phyloP scores from a whole-genome alignment of 768 basidiomycete genomes.

The Crassisporium funariophilum region DNA sequence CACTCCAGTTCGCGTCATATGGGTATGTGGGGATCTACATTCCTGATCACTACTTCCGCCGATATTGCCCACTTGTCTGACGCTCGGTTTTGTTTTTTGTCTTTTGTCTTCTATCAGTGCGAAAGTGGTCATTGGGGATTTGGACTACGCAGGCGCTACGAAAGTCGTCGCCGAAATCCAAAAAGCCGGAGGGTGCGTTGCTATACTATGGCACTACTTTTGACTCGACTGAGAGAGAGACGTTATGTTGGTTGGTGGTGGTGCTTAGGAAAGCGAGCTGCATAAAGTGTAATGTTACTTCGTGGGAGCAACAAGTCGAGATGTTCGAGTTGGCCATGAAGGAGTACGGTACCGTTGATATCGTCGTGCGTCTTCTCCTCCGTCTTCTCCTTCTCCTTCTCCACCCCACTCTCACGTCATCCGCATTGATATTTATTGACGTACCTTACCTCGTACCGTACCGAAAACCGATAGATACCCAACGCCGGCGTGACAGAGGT shows the following conservation, averaged over 20 bases:
- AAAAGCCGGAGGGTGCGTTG: slow-evolving; percentile 44
- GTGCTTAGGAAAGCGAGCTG: slow-evolving; percentile 41
- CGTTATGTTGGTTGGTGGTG: too few species aligned
- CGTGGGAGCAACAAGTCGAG: slow-evolving; percentile 55
- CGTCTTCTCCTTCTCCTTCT: background rate
- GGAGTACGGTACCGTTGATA: slow-evolving; percentile 50
- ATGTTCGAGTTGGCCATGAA: slow-evolving; percentile 52
- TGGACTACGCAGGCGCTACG: slow-evolving; percentile 42
- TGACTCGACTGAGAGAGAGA: too few species aligned
- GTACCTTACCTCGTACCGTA: too few species aligned
- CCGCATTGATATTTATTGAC: too few species aligned
- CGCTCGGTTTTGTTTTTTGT: background rate
- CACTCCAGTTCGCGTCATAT: slow-evolving; percentile 50
- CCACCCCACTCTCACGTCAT: too few species aligned
- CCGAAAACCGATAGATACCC: slow-evolving; percentile 35
- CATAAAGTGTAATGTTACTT: slow-evolving; percentile 50
- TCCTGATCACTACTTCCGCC: too few species aligned
- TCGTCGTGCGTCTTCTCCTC: slow-evolving; percentile 43
- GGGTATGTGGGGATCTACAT: too few species aligned
- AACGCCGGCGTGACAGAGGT: slow-evolving; percentile 50
- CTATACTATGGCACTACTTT: background rate
- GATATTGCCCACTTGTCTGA: background rate
- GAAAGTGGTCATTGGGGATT: slow-evolving; percentile 56
- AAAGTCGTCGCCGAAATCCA: slow-evolving; percentile 43
- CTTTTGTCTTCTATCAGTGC: slow-evolving; percentile 35